These are phyloP conservation scores for Ophiostoma pallidulum DNA, from an alignment of 2,329 filamentous ascomycete species.

Conservation along the genomic window DNA sequence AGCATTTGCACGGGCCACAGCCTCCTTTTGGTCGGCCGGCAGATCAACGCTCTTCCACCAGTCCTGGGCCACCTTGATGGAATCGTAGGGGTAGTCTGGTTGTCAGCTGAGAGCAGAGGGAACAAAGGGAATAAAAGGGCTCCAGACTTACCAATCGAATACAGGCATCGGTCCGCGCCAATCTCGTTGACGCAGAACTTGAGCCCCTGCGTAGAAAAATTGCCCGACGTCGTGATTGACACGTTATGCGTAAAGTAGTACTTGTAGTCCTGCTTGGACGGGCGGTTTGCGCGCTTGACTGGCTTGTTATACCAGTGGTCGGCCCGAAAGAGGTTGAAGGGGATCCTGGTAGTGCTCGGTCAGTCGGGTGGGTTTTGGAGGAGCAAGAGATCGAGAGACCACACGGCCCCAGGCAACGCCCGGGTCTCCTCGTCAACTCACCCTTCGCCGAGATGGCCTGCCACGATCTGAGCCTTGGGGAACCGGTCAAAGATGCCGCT, in stretches of 20 bases:
- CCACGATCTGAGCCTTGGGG: conserved; percentile 31
- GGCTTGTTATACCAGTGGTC: conserved; percentile 37
- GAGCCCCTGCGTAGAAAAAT: conserved; percentile 30
- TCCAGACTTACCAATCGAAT: conserved; percentile 28
- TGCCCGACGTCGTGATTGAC: conserved; percentile 32
- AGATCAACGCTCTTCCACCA: conserved; percentile 27
- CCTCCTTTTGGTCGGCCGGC: conserved; percentile 20
- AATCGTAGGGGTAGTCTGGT: conserved; percentile 28
- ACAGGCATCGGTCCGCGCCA: conserved; percentile 30
- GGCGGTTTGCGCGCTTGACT: conserved; percentile 27
- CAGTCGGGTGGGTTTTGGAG: no score
- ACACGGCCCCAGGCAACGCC: no score
- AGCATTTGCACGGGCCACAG: conserved; percentile 23
- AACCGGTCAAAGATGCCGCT: conserved; percentile 34
- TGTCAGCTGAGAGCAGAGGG: no score
- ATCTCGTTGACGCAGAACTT: conserved; percentile 32
- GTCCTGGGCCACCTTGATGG: conserved; percentile 24
- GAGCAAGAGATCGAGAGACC: no score
- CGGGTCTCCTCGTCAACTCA: no score
- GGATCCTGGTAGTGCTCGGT: conserved; percentile 26
- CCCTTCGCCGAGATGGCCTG: conserved; percentile 35
- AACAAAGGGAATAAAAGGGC: no score
- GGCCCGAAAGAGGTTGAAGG: conserved; percentile 32
- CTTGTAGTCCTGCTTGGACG: conserved; percentile 31
- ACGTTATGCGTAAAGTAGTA: conserved; percentile 33